A percentile compares a stretch with the other conserved stretches of the same genome.
Conservation (phyloP, 2,329 filamentous ascomycete species). For the Exophiala aquamarina region DNA sequence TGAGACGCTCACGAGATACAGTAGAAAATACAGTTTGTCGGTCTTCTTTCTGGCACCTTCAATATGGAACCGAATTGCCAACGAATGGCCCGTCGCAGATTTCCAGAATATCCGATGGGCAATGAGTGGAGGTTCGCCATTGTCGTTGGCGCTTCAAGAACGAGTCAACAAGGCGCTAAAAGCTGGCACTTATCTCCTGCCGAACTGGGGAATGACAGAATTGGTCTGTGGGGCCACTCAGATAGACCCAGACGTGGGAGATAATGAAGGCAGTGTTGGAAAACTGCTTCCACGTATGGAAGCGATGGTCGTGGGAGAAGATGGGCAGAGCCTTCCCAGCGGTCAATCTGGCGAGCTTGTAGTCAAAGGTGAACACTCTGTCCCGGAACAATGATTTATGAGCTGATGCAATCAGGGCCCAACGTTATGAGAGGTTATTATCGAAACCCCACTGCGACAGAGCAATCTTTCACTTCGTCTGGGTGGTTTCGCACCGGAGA, state of each 20-base stretch:
- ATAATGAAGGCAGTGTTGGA: constrained; percentile 50
- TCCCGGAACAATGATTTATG: constrained; percentile 20
- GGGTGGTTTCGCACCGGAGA: constrained; percentile 48
- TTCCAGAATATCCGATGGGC: constrained; percentile 11
- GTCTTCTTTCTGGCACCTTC: constrained; percentile 20
- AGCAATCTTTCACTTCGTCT: constrained; percentile 29
- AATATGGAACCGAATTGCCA: constrained; percentile 19
- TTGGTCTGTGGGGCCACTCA: constrained; percentile 35
- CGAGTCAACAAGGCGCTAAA: constrained; percentile 17
- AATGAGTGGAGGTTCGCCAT: constrained; percentile 20
- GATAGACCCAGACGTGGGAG: constrained; percentile 36
- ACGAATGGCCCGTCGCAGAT: constrained; percentile 18
- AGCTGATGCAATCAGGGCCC: constrained; percentile 32
- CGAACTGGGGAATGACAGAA: constrained; percentile 56
- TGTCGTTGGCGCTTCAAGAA: constrained; percentile 12
- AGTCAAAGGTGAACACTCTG: constrained; percentile 35
- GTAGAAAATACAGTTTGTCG: constrained; percentile 15
- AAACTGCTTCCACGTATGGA: constrained; percentile 39
- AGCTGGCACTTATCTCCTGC: constrained; percentile 12
- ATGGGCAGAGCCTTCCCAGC: constrained; percentile 32
- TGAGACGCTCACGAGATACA: constrained; percentile 7
- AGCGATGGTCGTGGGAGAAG: constrained; percentile 35
- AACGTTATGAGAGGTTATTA: constrained; percentile 21
- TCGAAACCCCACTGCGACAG: constrained; percentile 35
- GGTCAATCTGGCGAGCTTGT: constrained; percentile 39